A percentile compares a stretch with the other conserved stretches of the same genome.
phyloP scores from a whole-genome alignment of 192 early-diverging fungal species.

The Dissophora globulifera region DNA sequence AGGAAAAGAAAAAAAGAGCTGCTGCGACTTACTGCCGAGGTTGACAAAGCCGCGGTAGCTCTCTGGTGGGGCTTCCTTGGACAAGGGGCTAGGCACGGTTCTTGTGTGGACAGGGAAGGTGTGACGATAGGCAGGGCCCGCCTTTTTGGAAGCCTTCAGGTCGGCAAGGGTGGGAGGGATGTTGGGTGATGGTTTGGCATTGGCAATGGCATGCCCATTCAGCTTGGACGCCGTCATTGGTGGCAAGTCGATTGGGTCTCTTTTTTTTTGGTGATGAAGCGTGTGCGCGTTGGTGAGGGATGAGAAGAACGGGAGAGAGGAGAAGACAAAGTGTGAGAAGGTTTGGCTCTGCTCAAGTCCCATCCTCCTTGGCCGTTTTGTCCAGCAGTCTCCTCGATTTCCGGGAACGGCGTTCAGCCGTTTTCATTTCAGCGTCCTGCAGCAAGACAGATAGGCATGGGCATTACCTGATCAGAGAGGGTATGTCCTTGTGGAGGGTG shows the following conservation, averaged over 20 bases:
- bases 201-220: neutral
- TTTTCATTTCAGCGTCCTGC: too few species aligned
- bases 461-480: too few species aligned
- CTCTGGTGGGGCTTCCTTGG: slow-evolving; percentile 85
- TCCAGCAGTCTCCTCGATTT: too few species aligned
- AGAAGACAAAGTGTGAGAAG: too few species aligned
- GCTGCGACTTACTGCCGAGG: slow-evolving; percentile 68
- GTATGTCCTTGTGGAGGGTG: too few species aligned
- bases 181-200: slow-evolving; percentile 6
- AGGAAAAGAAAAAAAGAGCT: neutral
- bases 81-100: slow-evolving; percentile 75
- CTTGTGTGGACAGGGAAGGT: slow-evolving; percentile 71
- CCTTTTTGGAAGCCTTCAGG: slow-evolving; percentile 17
- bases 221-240: neutral
- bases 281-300: too few species aligned
- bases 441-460: too few species aligned
- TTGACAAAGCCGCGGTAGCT: slow-evolving; percentile 89
- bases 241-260: too few species aligned
- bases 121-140: slow-evolving; percentile 36
- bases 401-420: too few species aligned
- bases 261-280: too few species aligned
- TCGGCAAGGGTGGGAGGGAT: slow-evolving; percentile 11
- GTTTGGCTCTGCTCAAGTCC: too few species aligned
- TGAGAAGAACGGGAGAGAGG: neutral
- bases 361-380: too few species aligned